Base-by-base conservation (phyloP, 2,329 filamentous ascomycete genomes). In the Colletotrichum sp. region DNA sequence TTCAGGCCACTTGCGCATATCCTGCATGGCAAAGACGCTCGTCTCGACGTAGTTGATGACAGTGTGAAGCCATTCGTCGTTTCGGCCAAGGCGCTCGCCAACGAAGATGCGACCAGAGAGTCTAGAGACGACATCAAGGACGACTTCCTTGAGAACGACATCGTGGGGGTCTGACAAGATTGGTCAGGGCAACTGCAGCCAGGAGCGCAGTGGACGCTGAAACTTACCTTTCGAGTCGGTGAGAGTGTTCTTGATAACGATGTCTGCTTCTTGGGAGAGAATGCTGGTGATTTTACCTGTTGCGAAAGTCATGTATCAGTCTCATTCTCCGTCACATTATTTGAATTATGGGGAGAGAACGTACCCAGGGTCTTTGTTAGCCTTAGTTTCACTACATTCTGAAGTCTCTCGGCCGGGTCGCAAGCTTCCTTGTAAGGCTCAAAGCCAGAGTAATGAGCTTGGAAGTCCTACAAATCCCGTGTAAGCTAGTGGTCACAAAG, bases 51-150 rank as follows among this genome's bases (percentile, higher is more conserved):
- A 89, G 28, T 82, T 80, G 80, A 87, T 82, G 65, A 85, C 79
- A 65, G 88, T 85, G 2, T 85, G 80, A 18, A 90, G 83, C 89
- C 88, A 90, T 57, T 84, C 81, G 36, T 85, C 79, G 77, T 90
- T 85, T 5, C 86, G 86, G 78, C 87, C 88, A 13, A 89, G 79
- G 2, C 82, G 80, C 5, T 81, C 78, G 6, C 89, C 89, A 4
- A 90, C 79, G 77, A 90, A 90, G 6, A 89, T 84, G 5, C 87
- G 83, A 5, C 89, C 87, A 0, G 89, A 89, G 16, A 90, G 78
- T 8, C 88, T 86, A 13, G 88, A 87, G 9, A 91, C 84, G 10
- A 88, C 21, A 1, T 74, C 65, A 13, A 75, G 72, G 18, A 73
- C 26, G 5, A n/a, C 28, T 34, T 68, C 28, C 30, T 68, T 68